Evolutionary conservation across 192 early-diverging fungal genomes (phyloP), one percentile per base, ranked within the genome.

Genomic region (Obelidium mucronatum): DNA sequence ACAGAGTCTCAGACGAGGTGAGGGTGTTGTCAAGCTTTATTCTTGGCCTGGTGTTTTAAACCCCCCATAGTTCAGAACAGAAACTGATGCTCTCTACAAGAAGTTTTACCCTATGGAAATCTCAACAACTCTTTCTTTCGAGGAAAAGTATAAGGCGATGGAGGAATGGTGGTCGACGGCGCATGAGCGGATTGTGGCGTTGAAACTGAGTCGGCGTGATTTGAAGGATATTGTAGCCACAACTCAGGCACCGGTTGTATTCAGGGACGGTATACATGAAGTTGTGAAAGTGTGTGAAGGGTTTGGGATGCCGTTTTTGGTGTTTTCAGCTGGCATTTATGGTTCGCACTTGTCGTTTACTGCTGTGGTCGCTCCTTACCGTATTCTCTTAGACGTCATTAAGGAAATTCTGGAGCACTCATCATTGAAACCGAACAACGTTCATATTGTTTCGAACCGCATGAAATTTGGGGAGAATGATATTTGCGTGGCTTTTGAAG

Each of bases 21-120:
- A 39, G 11, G 33, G 26, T n/a, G n/a, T n/a, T n/a, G n/a, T n/a
- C n/a, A n/a, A n/a, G n/a, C n/a, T n/a, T n/a, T n/a, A n/a, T n/a
- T n/a, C n/a, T n/a, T n/a, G n/a, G n/a, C n/a, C n/a, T n/a, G n/a
- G n/a, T n/a, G n/a, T n/a, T n/a, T n/a, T 19, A 64, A 17, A 53
- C 19, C 59, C 19, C 15, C 59, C 19, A 1, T 30, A 90, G 87
- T 90, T 84, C 75, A 85, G 81, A 33, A 61, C 30, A 19, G 75
- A 83, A 65, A 78, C 82, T 1, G 69, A 87, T 2, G 78, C 52
- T 17, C 74, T 92, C 13, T 88, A 83, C 70, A 78, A 88, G 33
- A 86, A 87, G n/a, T 60, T 34, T 17, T 92, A 92, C 75, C 91
- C 92, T 3, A 90, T 94, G 44, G 92, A 94, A 75, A 86, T 94